These are phyloP conservation scores for Curvularia sp. DNA, from an alignment of 2,329 filamentous ascomycete genomes.

Conservation along the genomic window DNA sequence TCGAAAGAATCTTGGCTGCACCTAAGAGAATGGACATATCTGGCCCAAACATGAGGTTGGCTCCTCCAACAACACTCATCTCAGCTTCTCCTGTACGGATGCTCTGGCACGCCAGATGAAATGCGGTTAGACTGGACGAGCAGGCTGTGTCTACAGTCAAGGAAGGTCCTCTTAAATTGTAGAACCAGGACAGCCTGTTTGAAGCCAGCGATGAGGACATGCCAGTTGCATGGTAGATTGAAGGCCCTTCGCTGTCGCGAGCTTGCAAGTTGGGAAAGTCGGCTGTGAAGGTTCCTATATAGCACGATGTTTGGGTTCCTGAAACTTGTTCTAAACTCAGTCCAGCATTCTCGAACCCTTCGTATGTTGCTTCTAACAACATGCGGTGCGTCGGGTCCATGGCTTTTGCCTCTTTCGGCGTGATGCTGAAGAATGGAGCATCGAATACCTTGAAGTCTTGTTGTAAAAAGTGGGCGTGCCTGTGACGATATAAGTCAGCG, in stretches of 20 bases:
- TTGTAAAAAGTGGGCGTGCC: conserved; percentile 21
- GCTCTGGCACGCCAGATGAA: conserved; percentile 32
- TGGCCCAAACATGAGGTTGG: conserved; percentile 43
- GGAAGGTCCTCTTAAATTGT: conserved; percentile 26
- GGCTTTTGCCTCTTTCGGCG: conserved; percentile 25
- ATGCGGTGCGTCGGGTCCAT: conserved; percentile 40
- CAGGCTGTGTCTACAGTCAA: conserved; percentile 34
- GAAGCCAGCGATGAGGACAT: conserved; percentile 12
- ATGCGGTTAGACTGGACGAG: conserved; percentile 22
- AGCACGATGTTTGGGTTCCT: conserved; percentile 30
- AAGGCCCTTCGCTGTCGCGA: conserved; percentile 12
- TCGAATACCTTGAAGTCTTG: conserved; percentile 47
- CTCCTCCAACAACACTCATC: conserved; percentile 49
- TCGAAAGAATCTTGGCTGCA: conserved; percentile 13
- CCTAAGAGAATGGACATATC: conserved; percentile 19
- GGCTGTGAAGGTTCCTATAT: conserved; percentile 22
- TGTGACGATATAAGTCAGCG: not conserved
- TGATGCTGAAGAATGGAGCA: conserved; percentile 39
- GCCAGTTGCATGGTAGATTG: conserved; percentile 15
- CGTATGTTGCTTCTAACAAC: conserved; percentile 38
- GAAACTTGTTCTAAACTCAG: conserved; percentile 14
- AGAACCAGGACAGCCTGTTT: conserved; percentile 24
- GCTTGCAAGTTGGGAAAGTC: conserved; percentile 22
- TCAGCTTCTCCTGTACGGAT: conserved; percentile 31
- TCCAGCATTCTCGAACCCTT: conserved; percentile 50